Percentiles rank a stretch among this genome's conserved stretches.
These are phyloP conservation scores for Globisporangium spiculum DNA, from an alignment of 352 stramenopile genomes.

Conservation along the genomic window DNA sequence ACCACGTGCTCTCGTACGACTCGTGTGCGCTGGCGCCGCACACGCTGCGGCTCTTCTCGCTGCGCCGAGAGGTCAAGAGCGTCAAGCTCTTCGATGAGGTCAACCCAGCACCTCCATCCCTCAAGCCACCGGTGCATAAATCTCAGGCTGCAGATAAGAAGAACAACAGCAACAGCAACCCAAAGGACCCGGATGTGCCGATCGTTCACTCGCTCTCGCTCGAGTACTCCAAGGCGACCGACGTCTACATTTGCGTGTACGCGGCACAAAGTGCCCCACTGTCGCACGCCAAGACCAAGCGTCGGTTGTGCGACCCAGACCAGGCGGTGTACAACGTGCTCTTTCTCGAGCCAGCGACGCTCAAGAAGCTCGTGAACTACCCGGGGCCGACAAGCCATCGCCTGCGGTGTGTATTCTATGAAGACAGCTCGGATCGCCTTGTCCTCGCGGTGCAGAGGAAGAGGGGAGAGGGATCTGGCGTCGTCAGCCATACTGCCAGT, in stretches of 20 bases:
- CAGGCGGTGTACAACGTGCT: conserved; percentile 38
- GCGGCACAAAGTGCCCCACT: conserved; percentile 17
- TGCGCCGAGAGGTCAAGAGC: conserved; percentile 67
- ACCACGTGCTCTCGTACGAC: conserved; percentile 73
- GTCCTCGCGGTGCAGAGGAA: conserved; percentile 33
- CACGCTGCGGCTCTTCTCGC: conserved; percentile 64
- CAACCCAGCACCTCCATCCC: conserved; percentile 13
- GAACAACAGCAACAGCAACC: conserved; percentile 13
- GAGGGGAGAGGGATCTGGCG: conserved; percentile 5
- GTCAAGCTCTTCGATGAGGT: conserved; percentile 40
- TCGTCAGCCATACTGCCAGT: not conserved
- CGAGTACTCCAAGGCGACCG: conserved; percentile 35
- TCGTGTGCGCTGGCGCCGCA: conserved; percentile 38
- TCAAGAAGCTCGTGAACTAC: conserved; percentile 57
- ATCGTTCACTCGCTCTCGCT: conserved; percentile 33
- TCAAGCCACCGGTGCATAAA: not conserved
- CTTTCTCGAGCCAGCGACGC: conserved; percentile 59
- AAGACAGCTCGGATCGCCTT: conserved; percentile 33
- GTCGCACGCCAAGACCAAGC: conserved; percentile 10
- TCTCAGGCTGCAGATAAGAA: not conserved
- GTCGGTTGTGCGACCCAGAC: not conserved
- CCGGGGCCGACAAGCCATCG: conserved; percentile 34
- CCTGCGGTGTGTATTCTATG: conserved; percentile 46
- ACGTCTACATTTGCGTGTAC: conserved; percentile 72
- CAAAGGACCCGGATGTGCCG: conserved; percentile 9